phyloP scores from a whole-genome alignment of 2,329 filamentous ascomycete genomes.

The Neocucurbitaria cava region DNA sequence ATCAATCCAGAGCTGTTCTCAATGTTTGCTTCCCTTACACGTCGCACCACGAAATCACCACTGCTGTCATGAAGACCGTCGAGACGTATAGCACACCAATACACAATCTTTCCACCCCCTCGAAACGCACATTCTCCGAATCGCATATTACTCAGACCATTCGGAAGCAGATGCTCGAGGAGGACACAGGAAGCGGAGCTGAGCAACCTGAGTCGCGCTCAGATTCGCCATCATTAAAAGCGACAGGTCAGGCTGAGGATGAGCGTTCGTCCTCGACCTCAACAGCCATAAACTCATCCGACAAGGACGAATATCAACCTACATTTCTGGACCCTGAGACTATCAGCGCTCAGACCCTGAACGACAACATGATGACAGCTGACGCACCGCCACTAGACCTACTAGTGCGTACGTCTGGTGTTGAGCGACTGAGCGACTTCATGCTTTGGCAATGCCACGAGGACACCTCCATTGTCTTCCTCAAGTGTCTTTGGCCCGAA shows the following conservation, averaged over 20 bases:
- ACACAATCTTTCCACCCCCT: slow-evolving; percentile 58
- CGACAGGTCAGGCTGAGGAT: slow-evolving; percentile 34
- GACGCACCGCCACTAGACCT: slow-evolving; percentile 87
- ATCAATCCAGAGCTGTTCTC: slow-evolving; percentile 64
- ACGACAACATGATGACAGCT: slow-evolving; percentile 86
- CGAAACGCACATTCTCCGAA: slow-evolving; percentile 79
- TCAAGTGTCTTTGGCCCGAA: slow-evolving; percentile 93
- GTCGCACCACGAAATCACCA: slow-evolving; percentile 92
- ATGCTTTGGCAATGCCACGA: slow-evolving; percentile 99
- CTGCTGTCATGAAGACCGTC: slow-evolving; percentile 86
- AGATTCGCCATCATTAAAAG: slow-evolving; percentile 47
- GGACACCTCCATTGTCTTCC: slow-evolving; percentile 88
- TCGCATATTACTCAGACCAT: slow-evolving; percentile 88
- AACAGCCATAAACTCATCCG: slow-evolving; percentile 44
- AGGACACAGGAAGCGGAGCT: slow-evolving; percentile 43
- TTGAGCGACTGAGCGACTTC: slow-evolving; percentile 92
- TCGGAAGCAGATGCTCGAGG: slow-evolving; percentile 57
- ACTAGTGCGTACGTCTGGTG: slow-evolving; percentile 89
- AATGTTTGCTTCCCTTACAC: slow-evolving; percentile 99
- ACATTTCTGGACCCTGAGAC: slow-evolving; percentile 76
- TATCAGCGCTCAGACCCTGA: slow-evolving; percentile 83
- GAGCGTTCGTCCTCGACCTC: slow-evolving; percentile 48
- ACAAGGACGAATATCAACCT: slow-evolving; percentile 38
- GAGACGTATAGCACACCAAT: slow-evolving; percentile 81
- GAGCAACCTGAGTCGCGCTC: slow-evolving; percentile 38